These are phyloP conservation scores for Achlya hypogyna DNA, from an alignment of 352 stramenopile species.

Conservation along the genomic window DNA sequence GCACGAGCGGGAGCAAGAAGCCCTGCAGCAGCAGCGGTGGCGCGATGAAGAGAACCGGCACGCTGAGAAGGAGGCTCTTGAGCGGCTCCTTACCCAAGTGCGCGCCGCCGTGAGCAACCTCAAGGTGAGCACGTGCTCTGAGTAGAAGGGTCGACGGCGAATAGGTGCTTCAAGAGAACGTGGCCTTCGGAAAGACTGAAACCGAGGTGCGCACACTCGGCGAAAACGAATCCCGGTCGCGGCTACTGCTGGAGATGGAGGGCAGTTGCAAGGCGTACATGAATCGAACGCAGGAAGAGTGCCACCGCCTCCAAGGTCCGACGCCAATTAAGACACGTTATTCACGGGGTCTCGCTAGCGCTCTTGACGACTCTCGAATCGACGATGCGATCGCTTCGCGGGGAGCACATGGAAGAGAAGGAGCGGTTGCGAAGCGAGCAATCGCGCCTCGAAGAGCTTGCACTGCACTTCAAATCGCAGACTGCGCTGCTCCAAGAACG, in stretches of 20 bases:
- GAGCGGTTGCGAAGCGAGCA: constrained; percentile 64
- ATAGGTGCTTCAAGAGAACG: constrained; percentile 18
- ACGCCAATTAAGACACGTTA: not conserved
- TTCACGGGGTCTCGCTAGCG: constrained; percentile 3
- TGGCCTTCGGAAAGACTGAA: constrained; percentile 13
- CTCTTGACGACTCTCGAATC: constrained; percentile 43
- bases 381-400: constrained; percentile 37
- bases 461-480: constrained; percentile 60
- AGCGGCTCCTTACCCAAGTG: constrained; percentile 16
- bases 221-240: constrained; percentile 43
- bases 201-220: constrained; percentile 5
- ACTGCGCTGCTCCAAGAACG: constrained; percentile 39
- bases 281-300: constrained; percentile 51
- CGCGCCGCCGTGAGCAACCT: constrained; percentile 15
- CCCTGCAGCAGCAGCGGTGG: constrained; percentile 16
- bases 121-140: constrained; percentile 6
- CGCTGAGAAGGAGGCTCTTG: constrained; percentile 15
- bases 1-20: constrained; percentile 17
- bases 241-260: constrained; percentile 58
- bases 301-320: constrained; percentile 34
- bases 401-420: constrained; percentile 62
- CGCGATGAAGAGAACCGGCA: constrained; percentile 14
- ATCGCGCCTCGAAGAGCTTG: constrained; percentile 43
- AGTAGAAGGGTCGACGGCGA: not conserved
- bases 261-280: constrained; percentile 40